Evolutionary conservation across 1,284 basidiomycete genomes (phyloP).

Genomic region (Peniophora sp.): DNA sequence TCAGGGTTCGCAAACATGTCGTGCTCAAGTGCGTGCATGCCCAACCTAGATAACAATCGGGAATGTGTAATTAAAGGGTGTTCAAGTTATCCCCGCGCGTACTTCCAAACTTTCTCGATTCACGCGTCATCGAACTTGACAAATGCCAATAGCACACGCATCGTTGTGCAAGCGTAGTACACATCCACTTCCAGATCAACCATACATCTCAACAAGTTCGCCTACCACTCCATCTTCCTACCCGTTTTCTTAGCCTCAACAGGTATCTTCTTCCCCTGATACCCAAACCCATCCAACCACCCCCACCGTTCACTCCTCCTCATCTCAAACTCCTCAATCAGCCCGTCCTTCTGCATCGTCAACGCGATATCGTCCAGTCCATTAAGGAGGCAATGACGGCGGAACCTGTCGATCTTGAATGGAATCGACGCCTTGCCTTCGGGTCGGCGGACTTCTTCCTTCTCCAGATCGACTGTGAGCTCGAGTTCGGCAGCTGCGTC

Average conservation of each 20-base stretch:
- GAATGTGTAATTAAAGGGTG: no score
- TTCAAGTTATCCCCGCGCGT: no score
- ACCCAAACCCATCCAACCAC: constrained; percentile 92
- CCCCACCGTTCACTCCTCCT: constrained; percentile 75
- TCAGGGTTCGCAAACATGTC: no score
- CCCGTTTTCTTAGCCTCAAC: constrained; percentile 34
- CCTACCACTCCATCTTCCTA: constrained; percentile 70
- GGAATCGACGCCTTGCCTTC: constrained; percentile 68
- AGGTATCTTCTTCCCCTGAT: constrained; percentile 69
- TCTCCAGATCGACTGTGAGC: constrained; percentile 87
- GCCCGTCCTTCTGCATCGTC: constrained; percentile 70
- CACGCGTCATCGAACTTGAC: no score
- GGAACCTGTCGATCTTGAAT: constrained; percentile 83
- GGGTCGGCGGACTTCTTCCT: constrained; percentile 72
- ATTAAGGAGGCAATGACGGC: constrained; percentile 87
- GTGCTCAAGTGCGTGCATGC: no score
- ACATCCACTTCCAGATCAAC: no score
- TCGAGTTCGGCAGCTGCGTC: constrained; percentile 79
- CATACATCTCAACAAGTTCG: no score
- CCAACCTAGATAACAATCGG: no score
- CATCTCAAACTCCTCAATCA: constrained; percentile 74
- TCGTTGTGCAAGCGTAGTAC: no score
- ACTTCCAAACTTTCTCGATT: no score
- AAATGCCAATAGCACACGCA: no score
- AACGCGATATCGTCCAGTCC: constrained; percentile 92